Base-by-base conservation (phyloP, 768 basidiomycete species). In the Rhodotorula sphaerocarpa region DNA sequence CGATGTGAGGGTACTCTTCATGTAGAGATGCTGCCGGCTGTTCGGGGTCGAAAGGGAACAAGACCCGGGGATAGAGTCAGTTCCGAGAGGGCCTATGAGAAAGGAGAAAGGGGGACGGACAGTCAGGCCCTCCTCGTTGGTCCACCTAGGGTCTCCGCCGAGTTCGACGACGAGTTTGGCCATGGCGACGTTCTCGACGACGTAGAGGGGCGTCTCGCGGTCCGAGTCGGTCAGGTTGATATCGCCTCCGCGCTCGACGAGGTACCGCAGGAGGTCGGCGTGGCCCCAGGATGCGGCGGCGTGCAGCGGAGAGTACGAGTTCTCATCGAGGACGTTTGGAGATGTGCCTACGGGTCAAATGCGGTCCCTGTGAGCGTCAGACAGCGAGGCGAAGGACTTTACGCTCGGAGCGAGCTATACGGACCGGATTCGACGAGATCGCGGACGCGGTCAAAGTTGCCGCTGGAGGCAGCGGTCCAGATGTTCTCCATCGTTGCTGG, bases 201-300 rank as follows among this genome's bases (percentile, higher is more conserved):
- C 75, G 70, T 74, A 79, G 25, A 79, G 66, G 12, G 77, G 77
- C 4, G 77, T 77, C 34, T 79, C 78, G n/a, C 77, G 76, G 58
- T 79, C 78, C 28, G 72, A 74, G 65, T 79, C 78, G 0, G 69
- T 50, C 18, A 77, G 56, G 68, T 79, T 79, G 70, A 77, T 75
- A 58, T 78, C 71, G 21, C 77, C 78, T 14, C 77, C 76, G 16
- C 69, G 70, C 12, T 71, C 66, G 39, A 78, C 55, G 16, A 79
- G 75, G 70, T 76, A 76, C 15, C 69, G 68, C 25, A 79, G 73
- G 54, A 79, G 70, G 12, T 75, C 74, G 14, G 72, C 39, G 36
- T 78, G 77, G n/a, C 70, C 74, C 68, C 77, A 79, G 0, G 77
- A 78, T 2, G 76, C 77, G 43, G 78, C 77, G 33, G 78, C 78